These are phyloP conservation scores for Vitrella brassicaformis DNA, from an alignment of 73 alveolate species.

Conservation along the genomic window DNA sequence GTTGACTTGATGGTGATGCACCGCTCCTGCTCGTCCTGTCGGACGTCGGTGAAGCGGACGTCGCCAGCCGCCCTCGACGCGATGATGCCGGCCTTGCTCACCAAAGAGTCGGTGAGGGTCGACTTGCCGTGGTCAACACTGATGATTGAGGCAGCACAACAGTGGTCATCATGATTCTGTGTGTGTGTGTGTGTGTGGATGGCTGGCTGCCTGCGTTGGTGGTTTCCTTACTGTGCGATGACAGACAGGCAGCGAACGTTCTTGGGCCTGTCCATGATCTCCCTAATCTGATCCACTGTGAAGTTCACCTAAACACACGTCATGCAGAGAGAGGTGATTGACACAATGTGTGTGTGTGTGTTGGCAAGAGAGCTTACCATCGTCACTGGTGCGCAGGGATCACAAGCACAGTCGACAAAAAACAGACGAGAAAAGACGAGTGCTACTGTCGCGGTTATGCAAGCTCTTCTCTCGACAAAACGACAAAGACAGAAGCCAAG, in stretches of 20 bases:
- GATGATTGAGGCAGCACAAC: constrained; percentile 40
- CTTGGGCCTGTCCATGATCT: constrained; percentile 86
- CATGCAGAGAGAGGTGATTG: too few species aligned
- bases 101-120: constrained; percentile 82
- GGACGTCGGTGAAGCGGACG: constrained; percentile 71
- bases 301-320: too few species aligned
- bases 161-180: not conserved
- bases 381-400: too few species aligned
- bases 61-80: constrained; percentile 91
- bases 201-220: not conserved
- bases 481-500: too few species aligned
- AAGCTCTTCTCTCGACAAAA: too few species aligned
- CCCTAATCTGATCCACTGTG: constrained; percentile 60
- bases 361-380: too few species aligned
- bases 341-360: too few species aligned
- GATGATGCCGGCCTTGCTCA: constrained; percentile 94
- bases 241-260: constrained; percentile 94
- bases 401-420: too few species aligned
- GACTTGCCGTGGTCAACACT: constrained; percentile 98
- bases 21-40: constrained; percentile 65
- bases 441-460: too few species aligned
- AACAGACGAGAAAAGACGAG: too few species aligned
- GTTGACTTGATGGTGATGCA: constrained; percentile 85
- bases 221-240: not conserved
- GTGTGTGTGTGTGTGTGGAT: not conserved